Conservation (phyloP, 345 rosid genomes). For the Salix udensis region DNA sequence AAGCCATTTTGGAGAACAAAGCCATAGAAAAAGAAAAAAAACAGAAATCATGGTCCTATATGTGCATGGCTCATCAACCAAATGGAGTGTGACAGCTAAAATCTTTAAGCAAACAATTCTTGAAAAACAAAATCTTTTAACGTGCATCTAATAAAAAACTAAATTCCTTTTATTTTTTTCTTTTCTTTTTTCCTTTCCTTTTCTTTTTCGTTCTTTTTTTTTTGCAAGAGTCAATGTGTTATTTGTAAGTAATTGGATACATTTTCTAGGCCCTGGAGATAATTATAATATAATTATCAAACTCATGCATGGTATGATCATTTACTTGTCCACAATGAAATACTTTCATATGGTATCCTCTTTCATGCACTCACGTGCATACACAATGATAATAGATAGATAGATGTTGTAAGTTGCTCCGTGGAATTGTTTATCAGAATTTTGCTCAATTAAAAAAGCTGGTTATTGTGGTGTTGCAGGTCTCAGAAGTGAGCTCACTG, state of each 20-base stretch:
- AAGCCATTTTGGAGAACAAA: neutral
- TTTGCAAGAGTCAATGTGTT: neutral
- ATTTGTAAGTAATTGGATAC: neutral
- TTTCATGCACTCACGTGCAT: neutral
- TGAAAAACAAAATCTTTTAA: neutral
- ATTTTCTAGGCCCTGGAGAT: neutral
- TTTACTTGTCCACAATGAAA: neutral
- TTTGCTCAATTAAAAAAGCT: neutral
- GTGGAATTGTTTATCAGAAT: neutral
- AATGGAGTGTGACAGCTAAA: neutral
- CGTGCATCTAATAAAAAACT: neutral
- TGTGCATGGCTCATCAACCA: neutral
- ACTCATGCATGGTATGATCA: neutral
- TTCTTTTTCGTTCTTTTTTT: too few species aligned
- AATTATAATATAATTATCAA: neutral
- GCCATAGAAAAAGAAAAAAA: neutral
- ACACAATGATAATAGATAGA: neutral
- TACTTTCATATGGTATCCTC: neutral
- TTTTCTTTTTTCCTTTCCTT: too few species aligned
- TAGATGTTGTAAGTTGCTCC: neutral
- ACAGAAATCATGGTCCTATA: neutral
- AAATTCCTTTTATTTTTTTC: neutral
- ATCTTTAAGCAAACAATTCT: neutral
- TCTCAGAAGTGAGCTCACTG: constrained; percentile 79
- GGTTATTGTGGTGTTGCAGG: constrained; percentile 42